Conservation (phyloP, 495 filamentous ascomycete species). For the Neurospora sp. region DNA sequence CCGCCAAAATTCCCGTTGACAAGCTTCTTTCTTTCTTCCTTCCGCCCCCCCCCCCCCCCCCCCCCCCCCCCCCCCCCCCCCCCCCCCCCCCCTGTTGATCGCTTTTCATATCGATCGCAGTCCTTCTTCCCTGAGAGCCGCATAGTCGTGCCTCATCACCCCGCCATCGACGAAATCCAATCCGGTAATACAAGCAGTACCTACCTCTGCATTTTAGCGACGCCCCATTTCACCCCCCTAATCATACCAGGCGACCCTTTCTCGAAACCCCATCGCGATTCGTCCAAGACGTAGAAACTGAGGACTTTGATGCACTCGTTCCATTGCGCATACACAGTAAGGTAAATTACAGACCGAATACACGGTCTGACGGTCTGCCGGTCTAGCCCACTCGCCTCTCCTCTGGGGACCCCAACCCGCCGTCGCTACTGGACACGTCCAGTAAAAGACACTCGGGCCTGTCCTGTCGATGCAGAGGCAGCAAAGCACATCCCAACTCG, state of each 20-base stretch:
- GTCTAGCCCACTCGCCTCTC: not conserved
- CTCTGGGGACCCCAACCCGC: not conserved
- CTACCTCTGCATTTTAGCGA: not conserved
- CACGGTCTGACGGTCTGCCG: not conserved
- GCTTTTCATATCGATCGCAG: not conserved
- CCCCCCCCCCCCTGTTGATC: not conserved
- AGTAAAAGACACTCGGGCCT: slow-evolving; percentile 1
- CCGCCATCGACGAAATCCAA: not conserved
- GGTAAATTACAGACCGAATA: not conserved
- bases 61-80: not conserved
- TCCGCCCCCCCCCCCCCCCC: not conserved
- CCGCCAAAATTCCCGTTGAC: not conserved
- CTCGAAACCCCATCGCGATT: not conserved
- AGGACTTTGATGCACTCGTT: not conserved
- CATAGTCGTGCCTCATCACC: not conserved
- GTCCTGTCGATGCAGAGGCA: not conserved
- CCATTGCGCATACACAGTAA: not conserved
- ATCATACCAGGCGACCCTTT: not conserved
- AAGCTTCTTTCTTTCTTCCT: not conserved
- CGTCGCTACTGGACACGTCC: not conserved
- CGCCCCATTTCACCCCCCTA: not conserved
- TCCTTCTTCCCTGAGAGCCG: not conserved
- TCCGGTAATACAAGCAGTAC: not conserved
- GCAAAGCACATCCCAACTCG: not conserved
- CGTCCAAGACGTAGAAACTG: not conserved